phyloP scores from a whole-genome alignment of 1,284 basidiomycete species.

The Lentinus polychrous region DNA sequence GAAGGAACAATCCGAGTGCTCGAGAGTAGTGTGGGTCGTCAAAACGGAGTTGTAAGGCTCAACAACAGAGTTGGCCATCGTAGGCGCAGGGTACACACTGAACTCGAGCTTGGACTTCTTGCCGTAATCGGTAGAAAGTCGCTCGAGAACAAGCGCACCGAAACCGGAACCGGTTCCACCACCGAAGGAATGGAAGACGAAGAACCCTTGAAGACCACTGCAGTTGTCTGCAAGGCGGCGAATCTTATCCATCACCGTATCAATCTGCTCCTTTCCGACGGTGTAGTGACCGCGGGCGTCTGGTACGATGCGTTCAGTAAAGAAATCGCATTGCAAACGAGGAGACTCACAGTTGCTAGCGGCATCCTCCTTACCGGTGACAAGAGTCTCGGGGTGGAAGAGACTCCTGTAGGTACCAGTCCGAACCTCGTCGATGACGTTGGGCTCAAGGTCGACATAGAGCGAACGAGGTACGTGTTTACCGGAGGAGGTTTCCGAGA shows the following conservation, averaged over 20 bases:
- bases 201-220: slow-evolving; percentile 97
- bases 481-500: slow-evolving; percentile 87
- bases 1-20: slow-evolving; percentile 99
- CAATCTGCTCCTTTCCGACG: slow-evolving; percentile 94
- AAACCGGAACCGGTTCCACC: slow-evolving; percentile 99
- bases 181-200: slow-evolving; percentile 99
- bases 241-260: slow-evolving; percentile 91
- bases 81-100: slow-evolving; percentile 94
- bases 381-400: slow-evolving; percentile 98
- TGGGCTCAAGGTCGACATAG: slow-evolving; percentile 96
- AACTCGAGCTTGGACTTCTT: slow-evolving; percentile 99
- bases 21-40: slow-evolving; percentile 97
- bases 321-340: background rate
- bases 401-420: slow-evolving; percentile 93
- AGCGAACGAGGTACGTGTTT: slow-evolving; percentile 98
- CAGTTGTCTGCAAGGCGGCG: slow-evolving; percentile 97
- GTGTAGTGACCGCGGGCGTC: slow-evolving; percentile 98
- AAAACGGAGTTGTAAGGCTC: slow-evolving; percentile 99
- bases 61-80: slow-evolving; percentile 94
- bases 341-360: slow-evolving; percentile 89
- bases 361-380: slow-evolving; percentile 98
- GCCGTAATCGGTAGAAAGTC: slow-evolving; percentile 96
- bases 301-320: slow-evolving; percentile 22
- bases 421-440: slow-evolving; percentile 96
- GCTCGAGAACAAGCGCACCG: slow-evolving; percentile 95